These are phyloP conservation scores for Psilocybe tampanensis DNA, from an alignment of 768 basidiomycete genomes.

Conservation along the genomic window DNA sequence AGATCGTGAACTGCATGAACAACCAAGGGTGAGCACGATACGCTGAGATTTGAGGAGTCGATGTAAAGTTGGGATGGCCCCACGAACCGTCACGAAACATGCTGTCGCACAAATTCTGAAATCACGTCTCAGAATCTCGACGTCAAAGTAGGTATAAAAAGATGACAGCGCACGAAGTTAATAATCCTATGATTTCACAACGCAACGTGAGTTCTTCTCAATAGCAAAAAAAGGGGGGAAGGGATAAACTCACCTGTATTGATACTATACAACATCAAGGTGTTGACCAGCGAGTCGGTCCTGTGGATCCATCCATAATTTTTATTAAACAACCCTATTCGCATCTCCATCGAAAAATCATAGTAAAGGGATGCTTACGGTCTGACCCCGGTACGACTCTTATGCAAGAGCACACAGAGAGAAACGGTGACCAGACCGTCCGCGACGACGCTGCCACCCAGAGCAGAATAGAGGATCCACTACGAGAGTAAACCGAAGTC, in stretches of 20 bases:
- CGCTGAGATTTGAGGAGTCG: background rate
- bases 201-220: background rate
- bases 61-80: background rate
- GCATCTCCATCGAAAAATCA: background rate
- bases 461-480: slow-evolving; percentile 25
- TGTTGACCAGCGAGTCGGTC: slow-evolving; percentile 25
- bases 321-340: too few species aligned
- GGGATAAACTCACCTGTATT: slow-evolving; percentile 25
- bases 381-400: slow-evolving; percentile 24
- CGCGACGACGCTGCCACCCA: slow-evolving; percentile 23
- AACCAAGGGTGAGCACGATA: background rate
- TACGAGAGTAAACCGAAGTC: background rate
- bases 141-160: background rate
- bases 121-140: background rate
- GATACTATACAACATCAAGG: slow-evolving; percentile 26
- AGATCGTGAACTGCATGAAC: slow-evolving; percentile 22
- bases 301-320: too few species aligned
- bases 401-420: slow-evolving; percentile 21
- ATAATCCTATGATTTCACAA: slow-evolving; percentile 14
- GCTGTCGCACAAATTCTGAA: slow-evolving; percentile 25
- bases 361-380: too few species aligned
- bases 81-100: slow-evolving; percentile 27
- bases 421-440: slow-evolving; percentile 25
- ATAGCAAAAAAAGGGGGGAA: background rate
- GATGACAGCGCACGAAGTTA: slow-evolving; percentile 21